Evolutionary conservation across 768 basidiomycete genomes (phyloP).

Genomic region (Albatrellus ellisii): DNA sequence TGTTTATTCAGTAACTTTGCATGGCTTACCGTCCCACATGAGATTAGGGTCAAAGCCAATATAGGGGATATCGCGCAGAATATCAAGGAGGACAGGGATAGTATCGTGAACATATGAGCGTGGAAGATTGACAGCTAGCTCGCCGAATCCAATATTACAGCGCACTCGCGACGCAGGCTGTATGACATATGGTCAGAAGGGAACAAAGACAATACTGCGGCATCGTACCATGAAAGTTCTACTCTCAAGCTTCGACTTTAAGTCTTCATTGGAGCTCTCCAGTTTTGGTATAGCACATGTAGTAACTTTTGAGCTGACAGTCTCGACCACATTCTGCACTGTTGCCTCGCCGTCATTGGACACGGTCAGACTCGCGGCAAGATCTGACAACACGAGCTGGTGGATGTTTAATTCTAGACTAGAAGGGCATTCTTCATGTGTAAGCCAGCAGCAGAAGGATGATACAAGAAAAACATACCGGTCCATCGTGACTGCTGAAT

Average conservation of each 20-base stretch:
- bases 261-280: slow-evolving; percentile 1
- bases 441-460: background rate
- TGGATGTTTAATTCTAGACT: slow-evolving; percentile 15
- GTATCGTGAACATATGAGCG: slow-evolving; percentile 36
- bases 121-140: slow-evolving; percentile 56
- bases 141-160: slow-evolving; percentile 75
- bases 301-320: slow-evolving; percentile 51
- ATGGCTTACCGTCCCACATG: slow-evolving; percentile 59
- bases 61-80: slow-evolving; percentile 59
- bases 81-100: slow-evolving; percentile 47
- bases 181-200: background rate
- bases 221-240: slow-evolving; percentile 48
- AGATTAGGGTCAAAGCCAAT: slow-evolving; percentile 69
- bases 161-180: slow-evolving; percentile 63
- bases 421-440: background rate
- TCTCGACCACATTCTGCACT: slow-evolving; percentile 27
- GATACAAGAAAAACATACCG: background rate
- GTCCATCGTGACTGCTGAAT: background rate
- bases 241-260: slow-evolving; percentile 16
- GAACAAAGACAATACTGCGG: background rate
- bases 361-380: slow-evolving; percentile 12
- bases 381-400: slow-evolving; percentile 14
- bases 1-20: background rate
- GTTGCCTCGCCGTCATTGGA: slow-evolving; percentile 13
- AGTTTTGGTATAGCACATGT: slow-evolving; percentile 20